Evolutionary conservation across 2,329 filamentous ascomycete genomes (phyloP).

Genomic region (Xenoacremonium recifei): DNA sequence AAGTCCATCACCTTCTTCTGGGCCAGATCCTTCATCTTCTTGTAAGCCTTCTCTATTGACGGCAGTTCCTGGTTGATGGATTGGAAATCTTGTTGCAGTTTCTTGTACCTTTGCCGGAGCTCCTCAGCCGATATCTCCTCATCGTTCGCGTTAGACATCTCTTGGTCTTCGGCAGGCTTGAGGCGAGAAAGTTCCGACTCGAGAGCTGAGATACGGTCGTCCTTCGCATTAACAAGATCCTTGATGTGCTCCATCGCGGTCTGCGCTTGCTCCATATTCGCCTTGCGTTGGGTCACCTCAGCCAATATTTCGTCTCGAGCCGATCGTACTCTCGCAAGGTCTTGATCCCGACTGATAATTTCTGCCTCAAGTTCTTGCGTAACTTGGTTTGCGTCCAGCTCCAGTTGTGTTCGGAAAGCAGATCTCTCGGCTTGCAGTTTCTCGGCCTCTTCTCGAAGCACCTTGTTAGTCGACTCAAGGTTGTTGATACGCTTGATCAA

Average conservation of each 20-base stretch:
- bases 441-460: constrained; percentile 80
- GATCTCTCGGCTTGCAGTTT: constrained; percentile 84
- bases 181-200: constrained; percentile 81
- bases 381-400: constrained; percentile 72
- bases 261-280: constrained; percentile 73
- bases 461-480: constrained; percentile 82
- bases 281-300: constrained; percentile 77
- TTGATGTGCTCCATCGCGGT: constrained; percentile 70
- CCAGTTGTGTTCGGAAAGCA: constrained; percentile 75
- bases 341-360: constrained; percentile 75
- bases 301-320: constrained; percentile 82
- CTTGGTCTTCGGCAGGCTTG: constrained; percentile 45
- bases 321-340: constrained; percentile 81
- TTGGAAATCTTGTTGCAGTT: constrained; percentile 75
- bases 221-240: constrained; percentile 75
- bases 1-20: constrained; percentile 85
- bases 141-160: constrained; percentile 43
- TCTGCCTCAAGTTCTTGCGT: constrained; percentile 80
- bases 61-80: constrained; percentile 85
- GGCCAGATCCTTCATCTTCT: constrained; percentile 80
- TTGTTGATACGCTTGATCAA: constrained; percentile 90
- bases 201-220: constrained; percentile 75
- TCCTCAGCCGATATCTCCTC: constrained; percentile 68
- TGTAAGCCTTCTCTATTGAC: constrained; percentile 88
- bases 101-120: constrained; percentile 69